Conservation (phyloP, 352 stramenopile genomes). For the Blastocystis sp. region DNA sequence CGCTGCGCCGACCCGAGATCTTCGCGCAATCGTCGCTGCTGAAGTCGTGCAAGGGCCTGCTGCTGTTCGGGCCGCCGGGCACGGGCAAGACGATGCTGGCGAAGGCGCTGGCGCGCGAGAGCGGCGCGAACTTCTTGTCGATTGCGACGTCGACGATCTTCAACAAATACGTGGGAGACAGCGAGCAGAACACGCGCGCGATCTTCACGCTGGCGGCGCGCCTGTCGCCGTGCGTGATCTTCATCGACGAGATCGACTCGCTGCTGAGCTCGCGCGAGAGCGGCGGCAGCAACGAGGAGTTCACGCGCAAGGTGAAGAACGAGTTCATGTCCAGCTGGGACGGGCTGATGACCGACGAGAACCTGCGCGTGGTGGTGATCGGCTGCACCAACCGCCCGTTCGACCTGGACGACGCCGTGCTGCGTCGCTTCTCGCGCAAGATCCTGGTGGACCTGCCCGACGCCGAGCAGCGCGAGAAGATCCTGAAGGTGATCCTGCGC, state of each 20-base stretch:
- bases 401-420: slow-evolving; percentile 84
- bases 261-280: slow-evolving; percentile 84
- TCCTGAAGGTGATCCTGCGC: slow-evolving; percentile 79
- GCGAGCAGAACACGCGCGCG: slow-evolving; percentile 85
- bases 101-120: slow-evolving; percentile 85
- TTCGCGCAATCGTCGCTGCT: slow-evolving; percentile 79
- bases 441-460: slow-evolving; percentile 85
- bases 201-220: slow-evolving; percentile 83
- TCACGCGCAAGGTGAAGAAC: slow-evolving; percentile 83
- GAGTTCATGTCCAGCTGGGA: slow-evolving; percentile 80
- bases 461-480: slow-evolving; percentile 76
- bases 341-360: slow-evolving; percentile 75
- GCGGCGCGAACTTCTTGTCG: slow-evolving; percentile 81
- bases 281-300: slow-evolving; percentile 81
- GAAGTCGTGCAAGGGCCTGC: slow-evolving; percentile 83
- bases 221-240: slow-evolving; percentile 90
- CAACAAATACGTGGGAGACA: slow-evolving; percentile 82
- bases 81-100: slow-evolving; percentile 84
- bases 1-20: slow-evolving; percentile 55
- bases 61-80: slow-evolving; percentile 79
- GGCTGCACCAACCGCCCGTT: slow-evolving; percentile 84
- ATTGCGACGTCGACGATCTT: slow-evolving; percentile 83
- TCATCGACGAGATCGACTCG: slow-evolving; percentile 99
- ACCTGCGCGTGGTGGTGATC: slow-evolving; percentile 83
- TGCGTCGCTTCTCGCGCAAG: slow-evolving; percentile 81